These are phyloP conservation scores for Talaromyces sp. DNA, from an alignment of 2,329 filamentous ascomycete genomes.

Conservation along the genomic window DNA sequence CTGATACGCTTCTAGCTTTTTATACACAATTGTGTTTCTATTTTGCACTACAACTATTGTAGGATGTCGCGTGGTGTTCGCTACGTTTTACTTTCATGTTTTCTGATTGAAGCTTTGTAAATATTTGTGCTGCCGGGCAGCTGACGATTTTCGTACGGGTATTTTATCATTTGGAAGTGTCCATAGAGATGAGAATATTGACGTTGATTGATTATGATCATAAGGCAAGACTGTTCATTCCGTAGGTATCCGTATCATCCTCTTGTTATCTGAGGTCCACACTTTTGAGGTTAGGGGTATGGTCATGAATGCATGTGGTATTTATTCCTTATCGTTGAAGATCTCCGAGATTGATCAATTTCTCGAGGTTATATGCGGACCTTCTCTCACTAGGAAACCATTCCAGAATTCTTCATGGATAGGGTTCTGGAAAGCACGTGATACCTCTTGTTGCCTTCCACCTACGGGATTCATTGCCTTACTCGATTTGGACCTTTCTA, in stretches of 20 bases:
- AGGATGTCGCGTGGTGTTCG: slow-evolving; percentile 1
- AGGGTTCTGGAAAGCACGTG: background rate
- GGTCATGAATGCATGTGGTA: background rate
- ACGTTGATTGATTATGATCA: background rate
- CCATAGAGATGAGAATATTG: slow-evolving; percentile 5
- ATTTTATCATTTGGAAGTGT: slow-evolving; percentile 1
- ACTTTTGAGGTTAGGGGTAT: background rate
- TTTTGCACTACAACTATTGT: background rate
- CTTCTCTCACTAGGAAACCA: too few relatives aligned
- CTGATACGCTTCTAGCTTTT: background rate
- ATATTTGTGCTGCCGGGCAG: slow-evolving; percentile 19
- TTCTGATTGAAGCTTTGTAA: slow-evolving; percentile 23
- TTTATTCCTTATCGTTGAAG: background rate
- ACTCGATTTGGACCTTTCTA: too few relatives aligned
- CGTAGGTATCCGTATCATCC: background rate
- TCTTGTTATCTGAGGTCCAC: background rate
- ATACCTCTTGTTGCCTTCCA: background rate
- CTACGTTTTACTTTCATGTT: background rate
- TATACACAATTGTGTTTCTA: background rate
- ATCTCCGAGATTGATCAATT: background rate
- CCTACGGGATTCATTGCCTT: background rate
- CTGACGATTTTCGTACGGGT: slow-evolving; percentile 10
- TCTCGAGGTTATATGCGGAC: background rate
- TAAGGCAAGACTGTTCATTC: background rate
- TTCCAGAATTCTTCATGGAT: background rate